phyloP scores from a whole-genome alignment of 225 moss, liverwort and hornwort species.

The Takakia lepidozioides region DNA sequence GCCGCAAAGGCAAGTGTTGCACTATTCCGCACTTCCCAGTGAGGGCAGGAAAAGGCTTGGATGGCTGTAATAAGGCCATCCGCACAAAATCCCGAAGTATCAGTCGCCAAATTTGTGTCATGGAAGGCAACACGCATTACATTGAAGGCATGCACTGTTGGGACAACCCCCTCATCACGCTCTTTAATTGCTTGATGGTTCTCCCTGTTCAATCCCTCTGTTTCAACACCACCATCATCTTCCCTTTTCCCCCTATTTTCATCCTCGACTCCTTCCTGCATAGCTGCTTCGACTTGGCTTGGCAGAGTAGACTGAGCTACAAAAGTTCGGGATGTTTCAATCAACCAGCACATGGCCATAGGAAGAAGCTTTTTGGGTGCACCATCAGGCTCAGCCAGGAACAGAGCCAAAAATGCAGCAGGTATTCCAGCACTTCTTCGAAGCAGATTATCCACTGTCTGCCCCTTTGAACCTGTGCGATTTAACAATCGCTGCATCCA shows the following conservation, averaged over 20 bases:
- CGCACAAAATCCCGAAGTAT: slow-evolving; percentile 97
- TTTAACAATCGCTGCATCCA: slow-evolving; percentile 88
- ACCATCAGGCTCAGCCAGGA: slow-evolving; percentile 93
- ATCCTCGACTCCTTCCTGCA: not conserved
- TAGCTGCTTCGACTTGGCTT: slow-evolving; percentile 6
- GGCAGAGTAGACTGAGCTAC: slow-evolving; percentile 27
- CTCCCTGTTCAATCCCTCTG: not conserved
- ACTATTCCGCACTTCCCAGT: slow-evolving; percentile 99
- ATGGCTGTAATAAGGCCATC: slow-evolving; percentile 87
- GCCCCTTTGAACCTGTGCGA: slow-evolving; percentile 78
- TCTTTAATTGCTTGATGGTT: slow-evolving; percentile 28
- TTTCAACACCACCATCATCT: not conserved
- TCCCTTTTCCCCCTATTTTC: slow-evolving; percentile 14
- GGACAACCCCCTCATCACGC: slow-evolving; percentile 94
- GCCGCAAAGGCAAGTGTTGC: slow-evolving; percentile 94
- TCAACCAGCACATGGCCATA: slow-evolving; percentile 88
- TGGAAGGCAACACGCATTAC: slow-evolving; percentile 89
- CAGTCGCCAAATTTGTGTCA: slow-evolving; percentile 93
- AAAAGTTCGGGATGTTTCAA: slow-evolving; percentile 61
- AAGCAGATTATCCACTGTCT: slow-evolving; percentile 89
- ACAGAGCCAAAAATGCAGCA: slow-evolving; percentile 93
- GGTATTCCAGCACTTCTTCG: slow-evolving; percentile 99
- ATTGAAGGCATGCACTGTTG: slow-evolving; percentile 92
- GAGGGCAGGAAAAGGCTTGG: slow-evolving; percentile 73
- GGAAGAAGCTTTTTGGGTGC: slow-evolving; percentile 95